Conservation (phyloP, 441 rosid genomes). For the Isatis lusitanica region DNA sequence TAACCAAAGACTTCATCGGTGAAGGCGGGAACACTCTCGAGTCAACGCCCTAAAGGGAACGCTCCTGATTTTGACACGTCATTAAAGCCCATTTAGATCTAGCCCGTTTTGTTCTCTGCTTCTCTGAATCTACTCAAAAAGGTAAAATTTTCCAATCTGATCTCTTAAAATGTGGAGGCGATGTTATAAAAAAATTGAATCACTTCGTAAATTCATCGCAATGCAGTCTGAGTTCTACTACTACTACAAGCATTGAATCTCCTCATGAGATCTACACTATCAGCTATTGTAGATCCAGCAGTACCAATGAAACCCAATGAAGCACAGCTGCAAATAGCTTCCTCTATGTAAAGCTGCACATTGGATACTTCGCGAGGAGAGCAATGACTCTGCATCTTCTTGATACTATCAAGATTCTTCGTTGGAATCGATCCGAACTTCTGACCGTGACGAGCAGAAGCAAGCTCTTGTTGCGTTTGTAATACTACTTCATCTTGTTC, state of each 20-base stretch:
- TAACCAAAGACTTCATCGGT: background rate
- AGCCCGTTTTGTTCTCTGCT: background rate
- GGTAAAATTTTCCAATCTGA: background rate
- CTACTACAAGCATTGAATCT: slow-evolving; percentile 35
- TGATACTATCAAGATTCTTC: slow-evolving; percentile 34
- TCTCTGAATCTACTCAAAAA: background rate
- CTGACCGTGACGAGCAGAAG: slow-evolving; percentile 48
- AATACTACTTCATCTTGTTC: slow-evolving; percentile 46
- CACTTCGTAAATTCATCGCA: background rate
- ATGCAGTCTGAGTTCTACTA: background rate
- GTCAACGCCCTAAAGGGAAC: slow-evolving; percentile 2
- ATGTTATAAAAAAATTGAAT: background rate
- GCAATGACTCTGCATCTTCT: slow-evolving; percentile 44
- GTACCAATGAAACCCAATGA: slow-evolving; percentile 89
- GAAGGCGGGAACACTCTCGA: slow-evolving; percentile 33
- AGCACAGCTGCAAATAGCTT: slow-evolving; percentile 86
- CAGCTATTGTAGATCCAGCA: slow-evolving; percentile 84
- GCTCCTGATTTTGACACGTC: slow-evolving; percentile 19
- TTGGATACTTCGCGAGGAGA: slow-evolving; percentile 44
- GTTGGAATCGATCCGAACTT: slow-evolving; percentile 43
- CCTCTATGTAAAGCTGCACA: slow-evolving; percentile 70
- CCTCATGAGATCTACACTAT: slow-evolving; percentile 68
- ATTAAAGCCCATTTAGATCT: background rate
- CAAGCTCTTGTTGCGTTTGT: slow-evolving; percentile 49
- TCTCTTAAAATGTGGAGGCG: background rate